Base-by-base conservation (phyloP, 805 yeast species). In the Barnettozyma pratensis region DNA sequence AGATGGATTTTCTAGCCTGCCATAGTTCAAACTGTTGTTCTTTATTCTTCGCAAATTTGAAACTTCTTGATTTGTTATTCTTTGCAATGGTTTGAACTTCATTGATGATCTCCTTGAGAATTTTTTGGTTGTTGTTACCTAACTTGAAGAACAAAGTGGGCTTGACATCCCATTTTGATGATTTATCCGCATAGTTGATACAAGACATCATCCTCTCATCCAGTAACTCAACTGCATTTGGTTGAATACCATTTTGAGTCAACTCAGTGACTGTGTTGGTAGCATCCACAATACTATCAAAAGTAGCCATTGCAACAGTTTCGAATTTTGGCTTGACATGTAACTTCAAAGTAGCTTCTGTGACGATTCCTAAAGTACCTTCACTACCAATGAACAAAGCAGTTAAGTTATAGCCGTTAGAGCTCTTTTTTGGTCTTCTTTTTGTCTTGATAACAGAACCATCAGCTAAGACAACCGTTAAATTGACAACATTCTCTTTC, bases 371-470 rank as follows among this genome's bases (percentile, higher is more conserved):
- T 48, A 86, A 65, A 0, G 92, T 85, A 5, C 94, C 92, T 58
- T 86, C 92, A 41, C 84, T 74, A 1, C 94, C 92, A 47, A 82
- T 69, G 61, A 85, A 83, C 49, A 85, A 65, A 12, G 81, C 80
- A 39, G 84, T 86, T 60, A 85, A 69, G 56, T 84, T 85, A 62
- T 86, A 85, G 12, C 94, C 94, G 6, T 89, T 87, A 48, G 87
- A 75, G 3, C 88, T 74, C 57, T 86, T 86, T 54, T 85, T 74
- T 4, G 92, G 90, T 59, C 92, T 72, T 55, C 75, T 77, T 49
- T 77, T 77, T 2, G 94, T 86, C 67, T 83, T 85, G 45, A 86
- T 68, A 28, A 86, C 65, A 1, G 88, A 79, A 1, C 94, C 94
- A 65, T 85, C 94, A 12, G 92, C 86, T 38, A 85, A 66, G 3